Evolutionary conservation across 2,329 filamentous ascomycete species (phyloP), one percentile per base, ranked within the genome.

Genomic region (Chaetomium globosum): DNA sequence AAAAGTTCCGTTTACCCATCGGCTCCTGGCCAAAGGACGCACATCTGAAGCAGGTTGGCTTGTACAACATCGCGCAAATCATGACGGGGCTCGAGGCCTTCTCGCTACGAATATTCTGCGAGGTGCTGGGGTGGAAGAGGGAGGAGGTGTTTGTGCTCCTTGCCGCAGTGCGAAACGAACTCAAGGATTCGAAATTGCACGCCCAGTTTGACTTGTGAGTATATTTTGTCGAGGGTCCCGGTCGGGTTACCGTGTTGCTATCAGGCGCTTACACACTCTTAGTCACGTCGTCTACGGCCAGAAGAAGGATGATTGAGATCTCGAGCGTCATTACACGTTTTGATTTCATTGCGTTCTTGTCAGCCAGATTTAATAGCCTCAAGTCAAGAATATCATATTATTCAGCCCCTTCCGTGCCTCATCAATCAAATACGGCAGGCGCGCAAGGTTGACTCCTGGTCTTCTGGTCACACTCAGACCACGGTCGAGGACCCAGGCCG

Each of bases 21-120:
- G 71, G 72, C 1, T 30, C 71, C 7, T 74, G 77, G 76, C 69
- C 77, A 0, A 73, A 71, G 60, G 75, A 77, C 43, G 69, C 70
- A 31, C 60, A 58, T 6, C 52, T 72, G 49, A 74, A 74, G 66
- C 52, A 69, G 61, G 36, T 69, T 28, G 75, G 75, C 9, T 39
- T 61, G 56, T 71, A 66, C 51, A 71, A 68, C 46, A 55, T 60
- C 12, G 51, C 61, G 19, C 70, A 73, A 51, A 59, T 73, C 31
- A 56, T 68, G n/a, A 66, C 65, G 33, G 72, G 71, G 10, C 48
- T 73, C 30, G 72, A 75, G 53, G 73, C 59, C 2, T 67, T 75
- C 36, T 73, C 70, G 21, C 58, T 75, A 23, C 68, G 69, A 16
- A 62, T 75, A 19, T 73, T 73, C 28, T 74, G 72, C 13, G 68